Evolutionary conservation across 2,329 filamentous ascomycete genomes (phyloP), one percentile per base, ranked within the genome.

Genomic region (Colletotrichum horii): DNA sequence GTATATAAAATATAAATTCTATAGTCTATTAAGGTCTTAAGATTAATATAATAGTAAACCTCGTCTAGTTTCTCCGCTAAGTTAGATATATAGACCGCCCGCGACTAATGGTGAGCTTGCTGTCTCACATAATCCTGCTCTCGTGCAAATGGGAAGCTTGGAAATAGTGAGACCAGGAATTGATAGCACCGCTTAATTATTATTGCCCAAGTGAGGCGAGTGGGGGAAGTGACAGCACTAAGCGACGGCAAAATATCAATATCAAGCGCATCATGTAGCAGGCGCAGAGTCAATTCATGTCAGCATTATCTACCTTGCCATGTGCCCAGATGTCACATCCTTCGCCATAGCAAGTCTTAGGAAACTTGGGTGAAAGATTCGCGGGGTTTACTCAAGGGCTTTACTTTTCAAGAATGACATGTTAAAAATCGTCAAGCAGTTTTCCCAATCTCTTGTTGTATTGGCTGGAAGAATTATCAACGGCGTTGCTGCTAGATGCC

Each of bases 91-190:
- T n/a, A n/a, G n/a, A n/a, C n/a, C n/a, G n/a, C n/a, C n/a, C n/a
- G n/a, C n/a, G n/a, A n/a, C n/a, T 3, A 19, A 2, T n/a, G 11
- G 19, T 22, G 43, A 55, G 11, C 2, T 6, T 16, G n/a, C n/a
- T 71, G 55, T 64, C 55, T 64, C 62, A 66, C 69, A 67, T 72
- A 38, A 58, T 64, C 56, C 62, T 56, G 69, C 19, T 56, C 19
- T 12, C 34, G 1, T 58, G 22, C 48, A 5, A 14, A 34, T 12
- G 16, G 16, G 19, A 61, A 32, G 26, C 58, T 34, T 58, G 55
- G 55, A 58, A n/a, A 28, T 12, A 24, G 22, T 58, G 55, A 58
- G 22, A 58, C 26, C 28, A 5, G 55, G 24, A 15, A 19, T 0
- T 22, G 3, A 16, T 2, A 0, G 6, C 19, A 22, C 8, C 55